Conservation (phyloP, 805 yeast species). For the Candida broadrunensis region DNA sequence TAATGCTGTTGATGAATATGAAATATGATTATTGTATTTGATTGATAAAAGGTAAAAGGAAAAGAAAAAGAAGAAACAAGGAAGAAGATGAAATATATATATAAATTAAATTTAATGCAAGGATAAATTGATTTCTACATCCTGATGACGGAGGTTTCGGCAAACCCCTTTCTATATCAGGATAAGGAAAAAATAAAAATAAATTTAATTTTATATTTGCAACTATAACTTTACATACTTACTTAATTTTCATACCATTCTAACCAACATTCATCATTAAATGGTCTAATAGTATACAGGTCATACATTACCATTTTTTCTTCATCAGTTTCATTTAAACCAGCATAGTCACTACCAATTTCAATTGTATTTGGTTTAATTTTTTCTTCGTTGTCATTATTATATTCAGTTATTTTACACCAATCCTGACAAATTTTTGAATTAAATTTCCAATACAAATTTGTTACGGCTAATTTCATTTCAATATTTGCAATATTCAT, state of each 20-base stretch:
- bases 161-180: no score
- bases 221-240: no score
- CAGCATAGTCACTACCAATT: slow-evolving; percentile 13
- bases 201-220: no score
- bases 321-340: slow-evolving; percentile 31
- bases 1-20: no score
- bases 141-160: no score
- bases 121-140: no score
- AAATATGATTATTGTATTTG: no score
- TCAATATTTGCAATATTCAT: slow-evolving; percentile 65
- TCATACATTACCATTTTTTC: slow-evolving; percentile 57
- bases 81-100: no score
- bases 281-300: slow-evolving; percentile 51
- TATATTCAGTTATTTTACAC: slow-evolving; percentile 32
- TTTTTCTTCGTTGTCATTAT: slow-evolving; percentile 1
- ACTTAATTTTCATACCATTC: slow-evolving; percentile 25
- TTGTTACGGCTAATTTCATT: slow-evolving; percentile 56
- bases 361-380: slow-evolving; percentile 13
- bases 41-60: no score
- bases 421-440: slow-evolving; percentile 41
- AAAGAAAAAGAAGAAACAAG: no score
- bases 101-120: no score
- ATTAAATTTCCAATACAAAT: slow-evolving; percentile 48
- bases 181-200: no score
- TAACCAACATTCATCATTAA: slow-evolving; percentile 52